A percentile compares a stretch with the other conserved stretches of the same genome.
phyloP scores from a whole-genome alignment of 2,329 filamentous ascomycete genomes.

The Hymenoscyphus scutula region DNA sequence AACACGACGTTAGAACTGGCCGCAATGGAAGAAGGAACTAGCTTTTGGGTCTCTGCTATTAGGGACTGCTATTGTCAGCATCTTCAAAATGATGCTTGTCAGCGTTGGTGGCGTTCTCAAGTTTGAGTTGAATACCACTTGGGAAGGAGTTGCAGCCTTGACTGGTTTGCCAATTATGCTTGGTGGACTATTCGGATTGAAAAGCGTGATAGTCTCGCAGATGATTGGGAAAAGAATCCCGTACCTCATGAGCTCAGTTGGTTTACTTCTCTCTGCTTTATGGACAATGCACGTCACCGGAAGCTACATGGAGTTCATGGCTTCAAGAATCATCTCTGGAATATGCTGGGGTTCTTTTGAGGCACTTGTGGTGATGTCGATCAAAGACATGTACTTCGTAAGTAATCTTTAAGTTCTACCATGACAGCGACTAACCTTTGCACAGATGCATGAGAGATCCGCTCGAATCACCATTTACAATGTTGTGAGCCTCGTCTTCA shows the following conservation, averaged over 20 bases:
- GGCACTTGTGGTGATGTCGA: conserved; percentile 49
- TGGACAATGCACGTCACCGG: conserved; percentile 48
- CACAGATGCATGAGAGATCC: conserved; percentile 52
- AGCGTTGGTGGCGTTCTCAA: conserved; percentile 47
- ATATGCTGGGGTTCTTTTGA: conserved; percentile 60
- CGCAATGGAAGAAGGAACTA: conserved; percentile 51
- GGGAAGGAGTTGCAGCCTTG: conserved; percentile 47
- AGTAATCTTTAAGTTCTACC: conserved; percentile 28
- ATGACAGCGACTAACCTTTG: conserved; percentile 26
- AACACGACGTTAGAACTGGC: conserved; percentile 52
- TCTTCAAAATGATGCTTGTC: conserved; percentile 55
- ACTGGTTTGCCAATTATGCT: conserved; percentile 54
- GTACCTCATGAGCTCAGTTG: conserved; percentile 46
- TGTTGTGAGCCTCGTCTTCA: conserved; percentile 45
- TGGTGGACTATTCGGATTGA: conserved; percentile 46
- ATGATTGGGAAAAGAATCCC: conserved; percentile 53
- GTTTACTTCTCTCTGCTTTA: conserved; percentile 49
- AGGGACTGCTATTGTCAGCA: conserved; percentile 46
- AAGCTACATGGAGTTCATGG: conserved; percentile 48
- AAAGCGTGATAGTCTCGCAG: conserved; percentile 44
- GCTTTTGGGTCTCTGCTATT: conserved; percentile 48
- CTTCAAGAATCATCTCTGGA: conserved; percentile 53
- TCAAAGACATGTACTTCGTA: conserved; percentile 58
- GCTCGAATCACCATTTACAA: conserved; percentile 46
- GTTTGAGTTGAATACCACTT: conserved; percentile 44